phyloP scores from a whole-genome alignment of 371 early-diverging fungal species.

The Rhizopus arrhizus region DNA sequence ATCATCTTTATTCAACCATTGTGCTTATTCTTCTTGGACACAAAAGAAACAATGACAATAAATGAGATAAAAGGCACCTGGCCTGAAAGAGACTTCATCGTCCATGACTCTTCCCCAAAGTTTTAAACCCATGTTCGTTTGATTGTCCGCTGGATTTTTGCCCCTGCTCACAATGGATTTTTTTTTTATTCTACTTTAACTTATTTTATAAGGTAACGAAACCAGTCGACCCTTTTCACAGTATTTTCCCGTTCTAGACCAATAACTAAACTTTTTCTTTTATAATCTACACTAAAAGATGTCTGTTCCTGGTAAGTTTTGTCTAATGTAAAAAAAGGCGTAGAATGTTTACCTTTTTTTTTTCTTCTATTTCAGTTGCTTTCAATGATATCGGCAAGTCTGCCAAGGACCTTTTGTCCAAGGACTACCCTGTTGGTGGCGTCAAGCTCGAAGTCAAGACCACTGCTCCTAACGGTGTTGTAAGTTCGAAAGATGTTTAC shows the following conservation, averaged over 20 bases:
- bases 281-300: slow-evolving; percentile 8
- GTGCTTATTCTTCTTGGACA: too few species aligned
- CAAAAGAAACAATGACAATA: too few species aligned
- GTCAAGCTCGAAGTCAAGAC: slow-evolving; percentile 97
- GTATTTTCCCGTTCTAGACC: too few species aligned
- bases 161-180: neutral
- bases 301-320: slow-evolving; percentile 32
- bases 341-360: neutral
- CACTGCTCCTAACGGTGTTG: slow-evolving; percentile 91
- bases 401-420: slow-evolving; percentile 92
- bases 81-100: too few species aligned
- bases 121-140: neutral
- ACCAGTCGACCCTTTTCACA: too few species aligned
- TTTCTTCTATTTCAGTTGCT: slow-evolving; percentile 41
- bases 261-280: neutral
- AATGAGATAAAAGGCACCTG: too few species aligned
- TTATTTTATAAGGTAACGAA: neutral
- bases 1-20: too few species aligned
- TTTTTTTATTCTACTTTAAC: neutral
- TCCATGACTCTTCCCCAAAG: neutral
- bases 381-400: slow-evolving; percentile 95
- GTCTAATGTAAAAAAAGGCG: neutral
- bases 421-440: slow-evolving; percentile 94
- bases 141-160: neutral
- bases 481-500: slow-evolving; percentile 49